Evolutionary conservation across 225 moss, liverwort and hornwort genomes (phyloP).

Genomic region (Pleurozium schreberi): DNA sequence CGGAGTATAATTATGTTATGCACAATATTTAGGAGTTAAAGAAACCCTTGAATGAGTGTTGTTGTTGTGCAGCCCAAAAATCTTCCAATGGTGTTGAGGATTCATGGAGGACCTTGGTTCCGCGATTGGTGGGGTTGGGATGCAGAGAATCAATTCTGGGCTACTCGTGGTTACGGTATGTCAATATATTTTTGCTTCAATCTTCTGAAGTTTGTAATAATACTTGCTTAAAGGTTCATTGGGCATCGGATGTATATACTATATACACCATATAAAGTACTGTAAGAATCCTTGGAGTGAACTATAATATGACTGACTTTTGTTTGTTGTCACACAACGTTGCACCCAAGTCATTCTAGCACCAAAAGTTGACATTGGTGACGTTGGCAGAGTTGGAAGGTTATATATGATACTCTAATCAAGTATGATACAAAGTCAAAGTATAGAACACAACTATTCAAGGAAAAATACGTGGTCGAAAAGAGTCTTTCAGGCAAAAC

Average conservation of each 20-base stretch:
- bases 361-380: background rate
- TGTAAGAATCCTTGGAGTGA: background rate
- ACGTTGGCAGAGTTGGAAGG: too few relatives aligned
- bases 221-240: background rate
- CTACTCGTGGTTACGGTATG: constrained; percentile 69
- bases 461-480: too few relatives aligned
- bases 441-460: background rate
- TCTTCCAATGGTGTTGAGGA: constrained; percentile 57
- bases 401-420: background rate
- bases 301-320: background rate
- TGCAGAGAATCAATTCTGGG: constrained; percentile 70
- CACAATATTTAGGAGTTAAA: background rate
- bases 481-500: background rate
- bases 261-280: too few relatives aligned
- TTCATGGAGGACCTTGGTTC: constrained; percentile 74
- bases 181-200: background rate
- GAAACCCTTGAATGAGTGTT: background rate
- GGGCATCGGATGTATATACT: background rate
- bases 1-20: too few relatives aligned
- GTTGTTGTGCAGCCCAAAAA: constrained; percentile 39
- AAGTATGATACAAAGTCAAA: background rate
- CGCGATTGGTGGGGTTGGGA: constrained; percentile 90
- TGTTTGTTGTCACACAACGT: background rate
- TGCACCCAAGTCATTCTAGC: background rate
- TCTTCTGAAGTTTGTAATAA: background rate